phyloP scores from a whole-genome alignment of 805 yeast species.

The Candida loeiensis region DNA sequence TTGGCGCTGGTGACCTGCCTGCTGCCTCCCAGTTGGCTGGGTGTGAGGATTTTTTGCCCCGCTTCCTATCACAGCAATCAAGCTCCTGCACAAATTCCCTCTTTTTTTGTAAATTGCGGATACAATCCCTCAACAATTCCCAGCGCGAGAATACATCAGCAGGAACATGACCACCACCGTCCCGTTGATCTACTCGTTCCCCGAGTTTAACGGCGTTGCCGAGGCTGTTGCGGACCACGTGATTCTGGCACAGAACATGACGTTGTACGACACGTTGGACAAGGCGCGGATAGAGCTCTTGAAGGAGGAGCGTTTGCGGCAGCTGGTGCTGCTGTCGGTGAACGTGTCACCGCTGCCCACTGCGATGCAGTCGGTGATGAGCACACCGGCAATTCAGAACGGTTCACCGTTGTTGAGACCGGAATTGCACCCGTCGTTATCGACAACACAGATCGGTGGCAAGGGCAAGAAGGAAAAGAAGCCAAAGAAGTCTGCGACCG shows the following conservation, averaged over 20 bases:
- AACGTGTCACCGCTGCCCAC: conserved; percentile 15
- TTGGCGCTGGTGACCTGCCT: too few species aligned
- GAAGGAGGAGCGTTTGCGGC: conserved; percentile 23
- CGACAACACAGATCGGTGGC: conserved; percentile 14
- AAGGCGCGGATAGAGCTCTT: conserved; percentile 27
- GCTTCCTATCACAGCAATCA: neutral
- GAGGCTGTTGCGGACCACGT: conserved; percentile 97
- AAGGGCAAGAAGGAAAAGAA: conserved; percentile 29
- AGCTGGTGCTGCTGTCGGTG: conserved; percentile 7
- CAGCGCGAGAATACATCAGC: neutral
- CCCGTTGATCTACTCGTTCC: conserved; percentile 90
- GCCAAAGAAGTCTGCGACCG: conserved; percentile 54
- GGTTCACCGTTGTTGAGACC: conserved; percentile 4
- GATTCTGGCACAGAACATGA: conserved; percentile 77
- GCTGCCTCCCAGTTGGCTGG: too few species aligned
- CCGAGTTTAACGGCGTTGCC: conserved; percentile 85
- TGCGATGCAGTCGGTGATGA: conserved; percentile 15
- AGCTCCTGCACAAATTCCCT: conserved; percentile 2
- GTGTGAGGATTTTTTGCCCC: too few species aligned
- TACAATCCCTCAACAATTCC: neutral
- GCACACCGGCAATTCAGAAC: conserved; percentile 11
- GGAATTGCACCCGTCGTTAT: conserved; percentile 6
- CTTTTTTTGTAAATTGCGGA: conserved; percentile 4
- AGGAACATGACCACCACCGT: conserved; percentile 85
- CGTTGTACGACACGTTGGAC: conserved; percentile 48